Evolutionary conservation across 345 rosid species (phyloP), one percentile per base, ranked within the genome.

Genomic region (Anastatica hierochuntica): DNA sequence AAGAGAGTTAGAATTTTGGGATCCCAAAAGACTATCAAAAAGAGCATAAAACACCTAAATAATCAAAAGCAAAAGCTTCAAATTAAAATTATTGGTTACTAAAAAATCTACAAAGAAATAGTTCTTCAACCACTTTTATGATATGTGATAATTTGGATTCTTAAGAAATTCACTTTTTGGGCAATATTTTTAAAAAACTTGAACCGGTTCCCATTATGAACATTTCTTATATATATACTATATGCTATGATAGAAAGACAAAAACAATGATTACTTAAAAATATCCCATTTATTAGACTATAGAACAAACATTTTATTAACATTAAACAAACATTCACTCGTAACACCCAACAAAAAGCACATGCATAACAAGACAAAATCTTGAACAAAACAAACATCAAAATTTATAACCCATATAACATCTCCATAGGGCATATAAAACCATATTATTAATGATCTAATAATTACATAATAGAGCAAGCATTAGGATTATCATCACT

Each of bases 401-500:
- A 39, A 44, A 38, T 45, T 12, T 44, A 63, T 26, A 26, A 36
- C 23, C 10, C 39, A 35, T 17, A 26, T 17, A 54, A 12, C 10
- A 13, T 10, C 38, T 18, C 19, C 31, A n/a, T n/a, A n/a, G n/a
- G n/a, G n/a, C 7, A 29, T 19, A 27, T 18, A 48, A 6, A 6
- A 44, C 52, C 10, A 8, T 40, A 9, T 48, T 33, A 56, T 31
- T 39, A 8, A 11, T 31, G 12, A 47, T 20, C 7, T 19, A 29
- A 8, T 14, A 51, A 29, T 21, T 77, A 85, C 97, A 90, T 87
- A 56, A 90, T 47, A 9, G 82, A 80, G 57, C 98, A 90, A 24
- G 98, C 96, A 69, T 90, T 90, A 30, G 96, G 96, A 66, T 90
- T 90, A 18, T 90, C 97, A 65, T 81, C 95, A 67, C 94, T 85